Base-by-base conservation (phyloP, 257 asterid genomes). In the Cynanchum wilfordii region DNA sequence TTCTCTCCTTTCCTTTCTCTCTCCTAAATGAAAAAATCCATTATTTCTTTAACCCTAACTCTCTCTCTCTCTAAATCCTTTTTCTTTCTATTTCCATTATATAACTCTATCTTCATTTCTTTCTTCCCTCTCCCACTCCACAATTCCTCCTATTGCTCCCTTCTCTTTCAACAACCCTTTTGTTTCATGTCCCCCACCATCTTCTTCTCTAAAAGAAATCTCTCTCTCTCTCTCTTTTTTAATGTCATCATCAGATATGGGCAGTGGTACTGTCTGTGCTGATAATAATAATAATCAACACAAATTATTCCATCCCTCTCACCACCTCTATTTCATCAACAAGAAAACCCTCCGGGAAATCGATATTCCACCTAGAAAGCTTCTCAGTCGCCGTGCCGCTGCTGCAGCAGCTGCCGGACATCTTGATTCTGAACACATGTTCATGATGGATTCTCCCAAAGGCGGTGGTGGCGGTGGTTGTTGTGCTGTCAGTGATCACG, bases 321-420 rank as follows among this genome's bases (percentile, higher is more conserved):
- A 90, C 85, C 97, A 80, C 44, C 95, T 87, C 19, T 82, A 84
- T 82, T 87, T 85, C 68, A 73, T 85, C 68, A 73, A 83, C 86
- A 86, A 89, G 70, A 94, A 89, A 69, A 60, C 84, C 71, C 85
- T 86, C 65, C 83, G 95, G 0, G 97, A 90, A 10, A 85, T 92
- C 72, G 98, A 95, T 72, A 86, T 91, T 77, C 97, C 98, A 0
- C 97, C 99, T 0, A 62, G 98, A 20, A 91, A 88, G 57, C 89
- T 88, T 64, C 84, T 88, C 78, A n/a, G 76, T 79, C 86, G 88
- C 82, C 86, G 87, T 4, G 58, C 82, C 17, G 40, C 81, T 13
- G 38, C 81, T 30, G 69, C 69, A 4, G 58, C 80, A 10, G 40
- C 62, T 8, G 51, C 47, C 10, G 22, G 22, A 8, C 70, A 76